Evolutionary conservation across 176 grass and related monocot species (phyloP).

Genomic region (Zea mays): Zm-B73-REFERENCE-NAM-5.0 NC_050099.1:234275001-234275500

Average conservation of each 20-base stretch:
- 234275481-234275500: neutral
- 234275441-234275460: neutral
- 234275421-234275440: neutral
- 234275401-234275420: neutral
- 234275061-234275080: conserved; percentile 28
- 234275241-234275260: neutral
- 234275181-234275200: neutral
- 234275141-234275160: neutral
- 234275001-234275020: conserved; percentile 32
- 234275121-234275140: conserved; percentile 3
- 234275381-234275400: neutral
- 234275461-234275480: neutral
- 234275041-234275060: neutral
- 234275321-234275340: no score
- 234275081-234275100: neutral
- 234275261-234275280: neutral
- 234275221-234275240: neutral
- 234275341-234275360: no score
- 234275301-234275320: no score
- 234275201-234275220: conserved; percentile 13
- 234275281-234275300: neutral
- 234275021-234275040: neutral
- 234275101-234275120: neutral
- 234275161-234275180: neutral
- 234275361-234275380: neutral